phyloP scores from a whole-genome alignment of 2,329 filamentous ascomycete species.

The Aspergillus clavatus region DNA sequence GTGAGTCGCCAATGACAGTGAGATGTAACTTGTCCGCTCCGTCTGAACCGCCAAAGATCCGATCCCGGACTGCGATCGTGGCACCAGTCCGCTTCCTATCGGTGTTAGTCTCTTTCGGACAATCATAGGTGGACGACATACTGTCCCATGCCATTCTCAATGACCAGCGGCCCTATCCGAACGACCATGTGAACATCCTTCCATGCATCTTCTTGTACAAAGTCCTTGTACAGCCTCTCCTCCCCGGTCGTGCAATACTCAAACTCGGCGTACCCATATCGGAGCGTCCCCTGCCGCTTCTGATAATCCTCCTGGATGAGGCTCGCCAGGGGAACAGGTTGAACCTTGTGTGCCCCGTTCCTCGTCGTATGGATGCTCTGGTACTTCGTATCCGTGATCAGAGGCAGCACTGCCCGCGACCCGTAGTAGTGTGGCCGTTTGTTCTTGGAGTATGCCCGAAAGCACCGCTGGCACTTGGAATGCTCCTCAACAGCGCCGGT shows the following conservation, averaged over 20 bases:
- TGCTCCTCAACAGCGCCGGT: slow-evolving; percentile 2
- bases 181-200: slow-evolving; percentile 40
- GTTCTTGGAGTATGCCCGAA: too few relatives aligned
- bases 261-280: slow-evolving; percentile 7
- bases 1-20: not conserved
- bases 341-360: not conserved
- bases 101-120: not conserved
- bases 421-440: not conserved
- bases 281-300: not conserved
- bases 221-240: slow-evolving; percentile 23
- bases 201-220: slow-evolving; percentile 33
- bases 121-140: slow-evolving; percentile 20
- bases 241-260: slow-evolving; percentile 10
- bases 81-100: slow-evolving; percentile 10
- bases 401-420: not conserved
- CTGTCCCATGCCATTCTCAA: slow-evolving; percentile 39
- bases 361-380: not conserved
- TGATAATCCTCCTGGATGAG: not conserved
- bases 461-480: not conserved
- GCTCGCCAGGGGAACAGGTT: not conserved
- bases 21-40: not conserved
- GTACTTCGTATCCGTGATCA: slow-evolving; percentile 8
- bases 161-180: slow-evolving; percentile 37
- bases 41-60: slow-evolving; percentile 9
- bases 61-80: slow-evolving; percentile 8